Conservation (phyloP, 2,329 filamentous ascomycete genomes). For the Ophiostoma perfectum region DNA sequence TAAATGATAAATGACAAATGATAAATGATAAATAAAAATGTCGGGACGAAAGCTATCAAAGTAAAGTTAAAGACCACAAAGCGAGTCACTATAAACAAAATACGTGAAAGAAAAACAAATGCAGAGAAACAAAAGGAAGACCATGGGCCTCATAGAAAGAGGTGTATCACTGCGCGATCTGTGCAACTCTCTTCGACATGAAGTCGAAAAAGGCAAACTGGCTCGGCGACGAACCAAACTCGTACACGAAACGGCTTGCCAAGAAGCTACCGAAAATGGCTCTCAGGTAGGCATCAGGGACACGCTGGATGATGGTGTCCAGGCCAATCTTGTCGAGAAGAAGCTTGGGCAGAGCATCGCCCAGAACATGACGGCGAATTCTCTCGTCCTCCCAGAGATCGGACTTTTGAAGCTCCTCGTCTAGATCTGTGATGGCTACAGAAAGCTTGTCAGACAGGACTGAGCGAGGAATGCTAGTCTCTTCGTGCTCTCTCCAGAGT, state of each 20-base stretch:
- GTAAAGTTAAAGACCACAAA: neutral
- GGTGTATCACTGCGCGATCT: neutral
- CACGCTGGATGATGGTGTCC: slow-evolving; percentile 76
- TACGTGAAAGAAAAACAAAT: neutral
- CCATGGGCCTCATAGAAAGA: neutral
- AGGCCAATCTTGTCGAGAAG: slow-evolving; percentile 86
- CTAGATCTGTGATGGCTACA: slow-evolving; percentile 87
- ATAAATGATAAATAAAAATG: neutral
- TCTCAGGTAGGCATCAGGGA: slow-evolving; percentile 86
- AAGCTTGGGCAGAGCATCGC: slow-evolving; percentile 78
- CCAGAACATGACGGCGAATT: slow-evolving; percentile 71
- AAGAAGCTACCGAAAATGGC: slow-evolving; percentile 96
- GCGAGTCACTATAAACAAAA: neutral
- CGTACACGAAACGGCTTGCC: slow-evolving; percentile 91
- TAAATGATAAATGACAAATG: neutral
- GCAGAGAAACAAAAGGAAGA: neutral
- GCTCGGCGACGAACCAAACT: slow-evolving; percentile 85
- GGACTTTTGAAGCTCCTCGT: slow-evolving; percentile 91
- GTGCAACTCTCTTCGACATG: slow-evolving; percentile 16
- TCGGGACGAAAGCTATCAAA: neutral
- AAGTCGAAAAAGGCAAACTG: slow-evolving; percentile 99
- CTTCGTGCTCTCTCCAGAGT: slow-evolving; percentile 90
- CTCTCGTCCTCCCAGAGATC: slow-evolving; percentile 81
- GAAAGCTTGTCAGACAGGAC: slow-evolving; percentile 89
- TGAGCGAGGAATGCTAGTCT: slow-evolving; percentile 72